A percentile compares a stretch with the other conserved stretches of the same genome.
These are phyloP conservation scores for Candida ortonii DNA, from an alignment of 805 yeast genomes.

Conservation along the genomic window DNA sequence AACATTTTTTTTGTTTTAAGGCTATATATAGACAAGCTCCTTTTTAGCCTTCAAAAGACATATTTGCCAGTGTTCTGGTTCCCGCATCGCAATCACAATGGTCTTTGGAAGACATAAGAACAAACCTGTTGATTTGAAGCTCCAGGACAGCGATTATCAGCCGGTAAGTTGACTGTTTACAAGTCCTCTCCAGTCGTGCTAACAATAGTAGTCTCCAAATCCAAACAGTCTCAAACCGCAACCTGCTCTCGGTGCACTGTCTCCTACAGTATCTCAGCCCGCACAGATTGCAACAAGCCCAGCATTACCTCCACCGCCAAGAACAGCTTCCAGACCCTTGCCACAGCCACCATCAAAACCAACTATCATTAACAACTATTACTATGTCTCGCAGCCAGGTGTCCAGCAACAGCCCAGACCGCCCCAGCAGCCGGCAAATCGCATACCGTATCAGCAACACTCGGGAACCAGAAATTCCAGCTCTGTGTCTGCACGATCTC, in stretches of 20 bases:
- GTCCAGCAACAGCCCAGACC: too few species aligned
- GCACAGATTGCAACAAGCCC: too few species aligned
- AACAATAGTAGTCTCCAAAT: conserved; percentile 19
- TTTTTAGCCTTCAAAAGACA: too few species aligned
- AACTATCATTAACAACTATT: conserved; percentile 21
- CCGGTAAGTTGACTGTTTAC: conserved; percentile 16
- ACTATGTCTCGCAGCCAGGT: conserved; percentile 14
- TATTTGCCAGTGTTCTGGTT: too few species aligned
- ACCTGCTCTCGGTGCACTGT: conserved; percentile 20
- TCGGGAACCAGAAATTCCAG: too few species aligned
- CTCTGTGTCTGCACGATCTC: too few species aligned
- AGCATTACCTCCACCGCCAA: conserved; percentile 13
- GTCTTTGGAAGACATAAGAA: conserved; percentile 22
- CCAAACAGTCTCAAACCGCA: conserved; percentile 22
- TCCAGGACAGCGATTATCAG: conserved; percentile 21
- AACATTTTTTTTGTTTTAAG: too few species aligned
- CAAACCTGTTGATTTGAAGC: conserved; percentile 18
- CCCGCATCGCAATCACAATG: too few species aligned
- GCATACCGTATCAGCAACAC: too few species aligned
- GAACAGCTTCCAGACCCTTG: conserved; percentile 16
- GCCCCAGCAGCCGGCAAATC: too few species aligned
- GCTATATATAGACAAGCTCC: too few species aligned
- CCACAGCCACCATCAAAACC: conserved; percentile 18
- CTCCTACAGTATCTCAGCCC: too few species aligned
- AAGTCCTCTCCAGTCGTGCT: neutral